phyloP scores from a whole-genome alignment of 176 grass and related monocot genomes.

The Oryza nivara region DNA sequence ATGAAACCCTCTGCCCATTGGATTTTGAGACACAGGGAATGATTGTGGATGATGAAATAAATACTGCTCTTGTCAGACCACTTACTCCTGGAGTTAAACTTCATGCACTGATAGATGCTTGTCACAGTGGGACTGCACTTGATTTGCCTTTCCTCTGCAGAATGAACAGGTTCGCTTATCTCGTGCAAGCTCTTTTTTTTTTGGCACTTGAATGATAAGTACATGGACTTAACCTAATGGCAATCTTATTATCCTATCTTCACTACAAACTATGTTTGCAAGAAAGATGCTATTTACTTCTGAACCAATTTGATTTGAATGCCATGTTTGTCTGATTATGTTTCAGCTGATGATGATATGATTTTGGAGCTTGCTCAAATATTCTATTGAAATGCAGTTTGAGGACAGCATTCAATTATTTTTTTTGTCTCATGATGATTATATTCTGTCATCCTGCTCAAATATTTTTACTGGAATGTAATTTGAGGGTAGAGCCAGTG shows the following conservation, averaged over 20 bases:
- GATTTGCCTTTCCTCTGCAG: conserved; percentile 94
- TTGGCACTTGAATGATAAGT: conserved; percentile 16
- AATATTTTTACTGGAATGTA: conserved; percentile 13
- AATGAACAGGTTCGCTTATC: conserved; percentile 69
- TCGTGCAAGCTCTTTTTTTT: background rate
- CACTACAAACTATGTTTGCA: conserved; percentile 15
- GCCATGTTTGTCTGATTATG: conserved; percentile 2
- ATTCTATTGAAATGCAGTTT: background rate
- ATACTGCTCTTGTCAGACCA: conserved; percentile 73
- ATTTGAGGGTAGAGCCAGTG: background rate
- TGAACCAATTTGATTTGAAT: conserved; percentile 17
- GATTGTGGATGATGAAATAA: conserved; percentile 98
- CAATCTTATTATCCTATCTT: conserved; percentile 7
- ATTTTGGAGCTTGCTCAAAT: background rate
- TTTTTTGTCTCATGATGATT: background rate
- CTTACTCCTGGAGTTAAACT: conserved; percentile 86
- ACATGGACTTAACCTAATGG: background rate
- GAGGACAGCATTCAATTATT: background rate
- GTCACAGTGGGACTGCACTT: conserved; percentile 94
- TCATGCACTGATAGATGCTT: conserved; percentile 95
- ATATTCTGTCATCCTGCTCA: conserved; percentile 7
- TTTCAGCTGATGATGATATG: conserved; percentile 15
- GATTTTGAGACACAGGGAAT: conserved; percentile 99
- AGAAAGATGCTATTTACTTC: background rate
- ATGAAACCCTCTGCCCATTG: conserved; percentile 92